phyloP scores from a whole-genome alignment of 306 rosid species.

The Bauhinia variegata region DNA sequence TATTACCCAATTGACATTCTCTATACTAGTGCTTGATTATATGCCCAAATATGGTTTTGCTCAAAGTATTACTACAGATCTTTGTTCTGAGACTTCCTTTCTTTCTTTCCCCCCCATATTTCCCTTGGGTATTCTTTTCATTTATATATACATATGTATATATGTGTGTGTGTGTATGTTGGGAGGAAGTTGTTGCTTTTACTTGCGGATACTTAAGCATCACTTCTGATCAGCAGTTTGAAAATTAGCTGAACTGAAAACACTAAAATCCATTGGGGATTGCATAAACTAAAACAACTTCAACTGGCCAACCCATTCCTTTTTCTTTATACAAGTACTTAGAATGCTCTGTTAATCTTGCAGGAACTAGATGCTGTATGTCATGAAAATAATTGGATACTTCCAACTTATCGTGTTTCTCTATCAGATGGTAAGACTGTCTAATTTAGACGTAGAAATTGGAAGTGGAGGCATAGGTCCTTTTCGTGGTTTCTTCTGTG shows the following conservation, averaged over 20 bases:
- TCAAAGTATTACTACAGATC: conserved; percentile 5
- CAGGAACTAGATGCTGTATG: conserved; percentile 59
- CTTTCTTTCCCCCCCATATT: too few species aligned
- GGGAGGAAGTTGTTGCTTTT: background rate
- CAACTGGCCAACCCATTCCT: background rate
- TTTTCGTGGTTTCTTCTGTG: conserved; percentile 2
- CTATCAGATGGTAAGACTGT: conserved; percentile 50
- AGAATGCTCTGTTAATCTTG: conserved; percentile 5
- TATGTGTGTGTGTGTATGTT: too few species aligned
- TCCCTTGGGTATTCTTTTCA: too few species aligned
- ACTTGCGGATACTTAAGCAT: background rate
- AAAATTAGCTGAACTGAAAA: too few species aligned
- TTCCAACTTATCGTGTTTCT: conserved; percentile 53
- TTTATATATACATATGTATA: too few species aligned
- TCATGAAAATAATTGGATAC: conserved; percentile 48
- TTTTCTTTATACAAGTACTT: background rate
- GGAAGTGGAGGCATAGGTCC: background rate
- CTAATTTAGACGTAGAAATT: conserved; percentile 19
- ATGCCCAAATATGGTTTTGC: background rate
- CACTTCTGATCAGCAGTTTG: background rate
- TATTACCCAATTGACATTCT: background rate
- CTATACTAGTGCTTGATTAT: background rate
- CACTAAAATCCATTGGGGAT: background rate
- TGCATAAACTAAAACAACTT: too few species aligned
- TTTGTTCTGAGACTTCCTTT: conserved; percentile 10